Conservation (phyloP, 192 early-diverging fungal genomes). For the Rhizophagus sp. region DNA sequence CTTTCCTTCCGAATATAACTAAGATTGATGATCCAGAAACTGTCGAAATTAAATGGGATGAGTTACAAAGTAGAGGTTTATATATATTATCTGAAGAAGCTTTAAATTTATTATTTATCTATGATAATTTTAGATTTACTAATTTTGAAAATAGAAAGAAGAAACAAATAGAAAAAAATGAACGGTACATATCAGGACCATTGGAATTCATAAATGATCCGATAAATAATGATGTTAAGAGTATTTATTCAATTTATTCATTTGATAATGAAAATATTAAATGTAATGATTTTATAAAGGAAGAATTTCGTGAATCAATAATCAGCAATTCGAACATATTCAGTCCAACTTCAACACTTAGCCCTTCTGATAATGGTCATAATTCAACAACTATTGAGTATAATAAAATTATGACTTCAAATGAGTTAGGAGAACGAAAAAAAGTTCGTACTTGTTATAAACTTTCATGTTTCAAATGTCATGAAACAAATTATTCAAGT, state of each 20-base stretch:
- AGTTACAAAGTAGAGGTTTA: slow-evolving; percentile 13
- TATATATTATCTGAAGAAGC: slow-evolving; percentile 16
- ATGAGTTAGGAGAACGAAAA: neutral
- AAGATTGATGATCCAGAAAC: neutral
- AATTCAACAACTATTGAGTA: neutral
- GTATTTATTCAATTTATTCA: neutral
- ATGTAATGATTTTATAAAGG: neutral
- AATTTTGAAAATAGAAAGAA: neutral
- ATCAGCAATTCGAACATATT: neutral
- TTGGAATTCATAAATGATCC: neutral
- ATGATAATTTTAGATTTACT: neutral
- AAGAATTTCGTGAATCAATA: neutral
- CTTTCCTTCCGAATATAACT: neutral
- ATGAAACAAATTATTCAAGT: neutral
- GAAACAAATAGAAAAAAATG: neutral
- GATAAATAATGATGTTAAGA: neutral
- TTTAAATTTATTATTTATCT: slow-evolving; percentile 18
- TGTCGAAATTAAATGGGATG: slow-evolving; percentile 14
- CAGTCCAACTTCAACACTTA: neutral
- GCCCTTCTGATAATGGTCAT: neutral
- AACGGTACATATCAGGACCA: neutral
- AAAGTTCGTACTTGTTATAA: too few relatives aligned
- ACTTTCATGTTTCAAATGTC: neutral
- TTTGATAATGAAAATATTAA: too few relatives aligned
- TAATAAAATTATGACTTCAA: neutral